Conservation (phyloP, 2,329 filamentous ascomycete genomes). For the Diaporthe citriasiana region DNA sequence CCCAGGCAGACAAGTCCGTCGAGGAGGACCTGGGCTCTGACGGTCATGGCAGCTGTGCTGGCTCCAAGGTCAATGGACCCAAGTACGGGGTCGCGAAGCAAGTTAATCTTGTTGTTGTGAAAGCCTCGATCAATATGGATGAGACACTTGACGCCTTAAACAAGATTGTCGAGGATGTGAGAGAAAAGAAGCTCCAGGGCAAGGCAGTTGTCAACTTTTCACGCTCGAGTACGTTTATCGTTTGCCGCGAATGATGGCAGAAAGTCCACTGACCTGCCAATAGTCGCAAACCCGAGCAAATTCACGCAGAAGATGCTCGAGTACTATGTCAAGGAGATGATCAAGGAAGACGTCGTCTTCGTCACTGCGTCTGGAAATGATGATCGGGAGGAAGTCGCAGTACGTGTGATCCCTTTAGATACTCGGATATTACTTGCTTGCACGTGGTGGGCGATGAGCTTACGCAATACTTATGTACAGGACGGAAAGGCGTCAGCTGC, state of each 20-base stretch:
- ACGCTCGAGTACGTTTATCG: neutral
- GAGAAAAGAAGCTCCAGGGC: constrained; percentile 11
- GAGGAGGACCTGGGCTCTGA: constrained; percentile 11
- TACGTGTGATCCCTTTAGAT: neutral
- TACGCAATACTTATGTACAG: neutral
- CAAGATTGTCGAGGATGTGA: constrained; percentile 8
- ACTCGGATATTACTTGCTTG: neutral
- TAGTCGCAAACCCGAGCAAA: neutral
- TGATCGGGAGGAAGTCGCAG: constrained; percentile 25
- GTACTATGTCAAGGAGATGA: constrained; percentile 16
- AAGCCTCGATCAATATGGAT: constrained; percentile 8
- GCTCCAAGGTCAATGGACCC: constrained; percentile 24
- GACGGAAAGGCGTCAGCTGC: neutral
- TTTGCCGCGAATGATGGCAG: fast-evolving
- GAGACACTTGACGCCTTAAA: constrained; percentile 2
- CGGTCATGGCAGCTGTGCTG: constrained; percentile 30
- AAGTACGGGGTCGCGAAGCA: constrained; percentile 11
- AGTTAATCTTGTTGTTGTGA: constrained; percentile 19
- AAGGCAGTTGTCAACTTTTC: constrained; percentile 24
- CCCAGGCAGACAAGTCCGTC: constrained; percentile 12
- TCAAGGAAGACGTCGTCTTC: constrained; percentile 12
- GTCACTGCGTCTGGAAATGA: constrained; percentile 10
- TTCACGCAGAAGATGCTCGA: constrained; percentile 20
- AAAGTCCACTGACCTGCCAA: neutral
- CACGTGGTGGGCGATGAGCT: neutral